A percentile compares a stretch with the other conserved stretches of the same genome.
These are phyloP conservation scores for Beauveria sp. DNA, from an alignment of 2,329 filamentous ascomycete species.

Conservation along the genomic window DNA sequence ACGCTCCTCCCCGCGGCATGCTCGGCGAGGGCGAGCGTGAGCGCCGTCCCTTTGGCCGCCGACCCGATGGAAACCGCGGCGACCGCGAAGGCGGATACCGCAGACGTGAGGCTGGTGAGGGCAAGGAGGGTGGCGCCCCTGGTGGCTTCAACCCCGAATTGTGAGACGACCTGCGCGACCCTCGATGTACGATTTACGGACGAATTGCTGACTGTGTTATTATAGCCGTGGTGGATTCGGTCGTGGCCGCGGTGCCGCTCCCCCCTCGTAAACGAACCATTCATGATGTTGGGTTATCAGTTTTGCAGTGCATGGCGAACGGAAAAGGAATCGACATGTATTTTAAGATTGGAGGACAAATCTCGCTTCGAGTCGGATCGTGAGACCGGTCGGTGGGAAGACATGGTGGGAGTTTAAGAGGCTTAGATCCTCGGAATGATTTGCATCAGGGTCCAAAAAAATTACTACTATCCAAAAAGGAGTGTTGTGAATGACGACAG, in stretches of 20 bases:
- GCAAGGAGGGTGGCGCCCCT: constrained; percentile 87
- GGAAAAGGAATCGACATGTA: constrained; percentile 39
- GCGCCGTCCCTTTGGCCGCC: constrained; percentile 68
- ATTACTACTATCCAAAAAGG: constrained; percentile 19
- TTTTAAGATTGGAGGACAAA: constrained; percentile 36
- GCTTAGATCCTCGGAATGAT: constrained; percentile 41
- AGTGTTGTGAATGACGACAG: constrained; percentile 5
- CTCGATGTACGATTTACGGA: not conserved
- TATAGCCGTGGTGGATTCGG: constrained; percentile 76
- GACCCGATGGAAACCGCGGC: constrained; percentile 53
- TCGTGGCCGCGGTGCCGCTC: constrained; percentile 75
- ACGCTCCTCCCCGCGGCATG: constrained; percentile 98
- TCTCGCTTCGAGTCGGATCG: constrained; percentile 32
- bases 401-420: constrained; percentile 39
- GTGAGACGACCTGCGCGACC: constrained; percentile 40
- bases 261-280: constrained; percentile 51
- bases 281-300: constrained; percentile 34
- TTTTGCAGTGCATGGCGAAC: constrained; percentile 36
- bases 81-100: constrained; percentile 88
- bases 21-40: constrained; percentile 80
- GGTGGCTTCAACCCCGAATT: constrained; percentile 90
- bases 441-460: constrained; percentile 36
- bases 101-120: constrained; percentile 76
- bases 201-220: constrained; percentile 27
- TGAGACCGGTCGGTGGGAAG: constrained; percentile 32